Conservation (phyloP, 2,329 filamentous ascomycete species). For the Sclerotinia subarctica region DNA sequence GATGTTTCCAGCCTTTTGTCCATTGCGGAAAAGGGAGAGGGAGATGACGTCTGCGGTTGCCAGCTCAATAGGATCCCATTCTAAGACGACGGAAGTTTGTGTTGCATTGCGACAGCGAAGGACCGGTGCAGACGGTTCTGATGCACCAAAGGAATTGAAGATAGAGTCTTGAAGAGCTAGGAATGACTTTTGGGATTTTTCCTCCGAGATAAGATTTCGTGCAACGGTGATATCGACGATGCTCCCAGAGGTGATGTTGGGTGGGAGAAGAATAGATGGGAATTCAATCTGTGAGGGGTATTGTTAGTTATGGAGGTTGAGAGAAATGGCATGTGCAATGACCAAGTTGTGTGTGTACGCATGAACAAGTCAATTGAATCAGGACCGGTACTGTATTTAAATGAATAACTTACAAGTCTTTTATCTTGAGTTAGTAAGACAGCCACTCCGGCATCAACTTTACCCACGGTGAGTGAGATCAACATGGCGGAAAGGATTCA, state of each 20-base stretch:
- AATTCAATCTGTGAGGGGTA: conserved; percentile 79
- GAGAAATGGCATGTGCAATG: conserved; percentile 9
- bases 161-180: conserved; percentile 84
- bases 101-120: conserved; percentile 95
- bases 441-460: conserved; percentile 97
- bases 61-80: conserved; percentile 94
- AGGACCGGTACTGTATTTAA: not conserved
- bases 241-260: conserved; percentile 90
- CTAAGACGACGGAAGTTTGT: conserved; percentile 95
- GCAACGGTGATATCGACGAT: conserved; percentile 97
- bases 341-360: not conserved
- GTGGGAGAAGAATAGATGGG: conserved; percentile 91
- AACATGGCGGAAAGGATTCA: conserved; percentile 62
- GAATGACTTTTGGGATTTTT: conserved; percentile 71
- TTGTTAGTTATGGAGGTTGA: conserved; percentile 26
- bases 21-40: conserved; percentile 89
- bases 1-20: conserved; percentile 93
- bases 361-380: conserved; percentile 1
- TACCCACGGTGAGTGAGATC: conserved; percentile 96
- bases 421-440: conserved; percentile 97
- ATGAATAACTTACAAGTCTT: conserved; percentile 66
- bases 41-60: conserved; percentile 89
- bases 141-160: conserved; percentile 78
- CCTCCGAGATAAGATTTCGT: conserved; percentile 79
- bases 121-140: conserved; percentile 70